Evolutionary conservation across 495 filamentous ascomycete species (phyloP), one percentile per base, ranked within the genome.

Genomic region (Daldinia decipiens): DNA sequence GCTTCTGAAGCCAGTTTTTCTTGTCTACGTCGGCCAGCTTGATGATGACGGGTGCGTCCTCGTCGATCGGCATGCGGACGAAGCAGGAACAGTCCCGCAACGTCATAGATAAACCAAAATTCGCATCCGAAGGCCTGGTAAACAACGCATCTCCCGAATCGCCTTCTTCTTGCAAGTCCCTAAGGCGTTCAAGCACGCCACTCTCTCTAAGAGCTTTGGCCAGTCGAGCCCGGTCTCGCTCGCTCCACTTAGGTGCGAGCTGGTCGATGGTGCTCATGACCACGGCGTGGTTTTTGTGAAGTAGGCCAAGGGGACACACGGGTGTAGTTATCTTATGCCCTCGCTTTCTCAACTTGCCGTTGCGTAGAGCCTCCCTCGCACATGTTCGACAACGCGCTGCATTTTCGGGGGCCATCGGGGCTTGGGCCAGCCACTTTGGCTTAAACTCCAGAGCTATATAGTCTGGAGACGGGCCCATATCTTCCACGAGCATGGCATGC

Each of bases 351-450:
- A 75, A 58, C 39, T 75, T 66, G 39, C 55, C 73, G 29, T 83
- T 83, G 62, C 86, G 87, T 80, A 86, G 84, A 7, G 89, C 89
- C 45, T 89, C 82, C 19, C 93, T 77, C 2, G 95, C 95, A 77
- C 95, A 99, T 1, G 92, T 97, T 5, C 95, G 90, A 78, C 95
- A 99, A 26, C 94, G 84, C 21, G 75, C 85, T 15, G 91, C 85
- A 5, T 79, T 70, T 0, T 71, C 5, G 1, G 93, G 94, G 0
- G 94, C 94, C 26, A 87, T 88, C 1, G 92, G 93, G 0, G 92
- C 95, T 69, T 95, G 94, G 5, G 84, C 76, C 1, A 98, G 87
- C 95, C 95, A 99, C 78, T 99, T 99, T 5, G 95, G 93, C 74
- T 99, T 99, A 72, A 98, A 88, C 77, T 99, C 92, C 24, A 93